Conservation (phyloP, 257 asterid species). For the Galeopsis tetrahit region DNA sequence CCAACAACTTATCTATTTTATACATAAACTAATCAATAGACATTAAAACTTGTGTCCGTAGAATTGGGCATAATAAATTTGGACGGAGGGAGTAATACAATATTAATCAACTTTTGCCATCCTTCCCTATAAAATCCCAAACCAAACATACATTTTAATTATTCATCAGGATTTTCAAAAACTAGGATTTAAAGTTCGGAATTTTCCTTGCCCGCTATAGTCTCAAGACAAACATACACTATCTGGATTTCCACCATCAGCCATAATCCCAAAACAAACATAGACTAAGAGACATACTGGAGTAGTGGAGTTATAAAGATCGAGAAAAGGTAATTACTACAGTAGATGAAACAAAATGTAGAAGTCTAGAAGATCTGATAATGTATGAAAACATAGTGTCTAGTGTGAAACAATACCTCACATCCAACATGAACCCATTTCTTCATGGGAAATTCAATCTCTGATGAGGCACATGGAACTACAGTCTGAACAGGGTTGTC, state of each 20-base stretch:
- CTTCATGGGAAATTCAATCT: conserved; percentile 57
- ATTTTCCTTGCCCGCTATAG: no score
- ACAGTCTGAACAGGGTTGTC: conserved; percentile 41
- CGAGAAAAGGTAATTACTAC: neutral
- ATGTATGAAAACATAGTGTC: conserved; percentile 21
- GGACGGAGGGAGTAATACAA: no score
- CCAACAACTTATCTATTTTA: no score
- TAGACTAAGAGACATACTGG: neutral
- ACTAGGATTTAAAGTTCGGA: no score
- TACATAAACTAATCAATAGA: no score
- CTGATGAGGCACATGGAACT: conserved; percentile 47
- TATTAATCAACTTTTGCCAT: no score
- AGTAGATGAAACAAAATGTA: conserved; percentile 5
- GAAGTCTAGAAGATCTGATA: neutral
- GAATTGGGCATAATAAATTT: no score
- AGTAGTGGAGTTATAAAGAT: conserved; percentile 16
- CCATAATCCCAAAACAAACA: neutral
- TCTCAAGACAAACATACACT: no score
- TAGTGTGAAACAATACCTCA: conserved; percentile 56
- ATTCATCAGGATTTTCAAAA: no score
- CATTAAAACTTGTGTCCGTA: no score
- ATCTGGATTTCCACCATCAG: neutral
- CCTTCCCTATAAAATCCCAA: no score
- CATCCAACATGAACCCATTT: conserved; percentile 96
- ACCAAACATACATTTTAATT: no score